phyloP scores from a whole-genome alignment of 345 rosid species.

The Gossypium herbaceum region DNA sequence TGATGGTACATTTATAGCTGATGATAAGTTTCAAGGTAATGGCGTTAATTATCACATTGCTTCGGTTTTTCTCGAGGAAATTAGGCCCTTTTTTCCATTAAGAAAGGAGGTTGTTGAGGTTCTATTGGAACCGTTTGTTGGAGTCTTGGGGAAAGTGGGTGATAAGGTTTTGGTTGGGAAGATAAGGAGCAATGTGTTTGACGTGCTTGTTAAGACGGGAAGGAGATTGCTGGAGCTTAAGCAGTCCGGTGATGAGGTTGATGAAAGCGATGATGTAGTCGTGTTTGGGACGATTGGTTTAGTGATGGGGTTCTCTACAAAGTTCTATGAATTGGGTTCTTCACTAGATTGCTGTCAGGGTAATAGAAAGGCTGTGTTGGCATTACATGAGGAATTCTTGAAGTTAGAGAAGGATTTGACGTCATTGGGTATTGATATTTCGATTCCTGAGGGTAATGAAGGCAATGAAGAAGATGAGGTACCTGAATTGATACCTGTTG shows the following conservation, averaged over 20 bases:
- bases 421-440: conserved; percentile 39
- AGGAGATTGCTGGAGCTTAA: conserved; percentile 47
- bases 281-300: conserved; percentile 58
- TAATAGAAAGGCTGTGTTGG: conserved; percentile 68
- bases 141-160: conserved; percentile 44
- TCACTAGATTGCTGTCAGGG: conserved; percentile 69
- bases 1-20: conserved; percentile 44
- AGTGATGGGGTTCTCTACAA: conserved; percentile 50
- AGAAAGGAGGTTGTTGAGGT: conserved; percentile 43
- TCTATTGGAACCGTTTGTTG: conserved; percentile 34
- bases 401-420: conserved; percentile 67
- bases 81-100: conserved; percentile 62
- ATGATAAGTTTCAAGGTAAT: conserved; percentile 54
- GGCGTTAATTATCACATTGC: conserved; percentile 84
- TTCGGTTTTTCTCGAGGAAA: conserved; percentile 63
- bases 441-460: conserved; percentile 31
- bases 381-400: conserved; percentile 58
- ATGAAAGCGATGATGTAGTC: conserved; percentile 39
- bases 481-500: conserved; percentile 55
- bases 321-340: conserved; percentile 78
- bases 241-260: conserved; percentile 38
- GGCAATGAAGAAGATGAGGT: conserved; percentile 34
- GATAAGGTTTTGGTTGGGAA: conserved; percentile 71
- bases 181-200: conserved; percentile 73
- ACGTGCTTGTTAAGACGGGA: conserved; percentile 51